Percentiles rank a stretch among this genome's conserved stretches.
phyloP scores from a whole-genome alignment of 2,329 filamentous ascomycete species.

The Penicillium sp. region DNA sequence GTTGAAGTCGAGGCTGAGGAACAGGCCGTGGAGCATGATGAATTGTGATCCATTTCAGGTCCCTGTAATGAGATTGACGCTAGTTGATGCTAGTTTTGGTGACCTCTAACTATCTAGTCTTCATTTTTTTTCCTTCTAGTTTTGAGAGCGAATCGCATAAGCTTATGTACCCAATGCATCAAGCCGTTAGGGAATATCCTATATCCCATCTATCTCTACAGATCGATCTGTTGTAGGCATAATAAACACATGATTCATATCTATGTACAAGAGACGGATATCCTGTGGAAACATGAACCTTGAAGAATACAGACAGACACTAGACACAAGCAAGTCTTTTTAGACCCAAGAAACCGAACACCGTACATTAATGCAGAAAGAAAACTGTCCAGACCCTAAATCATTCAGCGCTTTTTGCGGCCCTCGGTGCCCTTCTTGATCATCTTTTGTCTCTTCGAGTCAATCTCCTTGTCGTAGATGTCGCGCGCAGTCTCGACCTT shows the following conservation, averaged over 20 bases:
- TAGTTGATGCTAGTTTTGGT: neutral
- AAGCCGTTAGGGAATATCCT: neutral
- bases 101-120: neutral
- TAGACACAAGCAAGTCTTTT: slow-evolving; percentile 8
- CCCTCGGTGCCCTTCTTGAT: slow-evolving; percentile 48
- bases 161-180: neutral
- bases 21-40: slow-evolving; percentile 46
- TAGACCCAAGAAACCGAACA: slow-evolving; percentile 12
- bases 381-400: slow-evolving; percentile 10
- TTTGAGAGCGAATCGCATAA: slow-evolving; percentile 7
- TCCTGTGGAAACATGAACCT: slow-evolving; percentile 10
- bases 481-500: slow-evolving; percentile 57
- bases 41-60: slow-evolving; percentile 36
- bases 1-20: slow-evolving; percentile 42
- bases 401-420: slow-evolving; percentile 23
- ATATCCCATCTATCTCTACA: neutral
- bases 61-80: neutral
- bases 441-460: slow-evolving; percentile 46
- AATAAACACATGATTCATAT: slow-evolving; percentile 20
- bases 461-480: slow-evolving; percentile 46
- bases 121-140: neutral
- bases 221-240: neutral
- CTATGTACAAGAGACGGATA: slow-evolving; percentile 24
- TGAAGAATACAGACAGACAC: slow-evolving; percentile 13
- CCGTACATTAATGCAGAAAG: slow-evolving; percentile 15